Evolutionary conservation across 768 basidiomycete species (phyloP).

Genomic region (Tylopilus subfusipes): DNA sequence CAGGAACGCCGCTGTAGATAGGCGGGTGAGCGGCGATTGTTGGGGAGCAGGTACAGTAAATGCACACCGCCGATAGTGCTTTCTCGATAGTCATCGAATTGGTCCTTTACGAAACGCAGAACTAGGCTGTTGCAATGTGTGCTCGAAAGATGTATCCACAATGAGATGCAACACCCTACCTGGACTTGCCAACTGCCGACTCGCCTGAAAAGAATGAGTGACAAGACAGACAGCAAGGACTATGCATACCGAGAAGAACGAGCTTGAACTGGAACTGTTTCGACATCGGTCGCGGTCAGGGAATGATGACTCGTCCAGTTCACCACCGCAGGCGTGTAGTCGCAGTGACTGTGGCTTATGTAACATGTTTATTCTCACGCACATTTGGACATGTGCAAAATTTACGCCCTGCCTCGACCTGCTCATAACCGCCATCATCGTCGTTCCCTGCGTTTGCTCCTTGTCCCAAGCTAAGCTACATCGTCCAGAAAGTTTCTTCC

Average conservation of each 20-base stretch:
- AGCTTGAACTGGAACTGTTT: slow-evolving; percentile 96
- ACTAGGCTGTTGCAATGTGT: slow-evolving; percentile 62
- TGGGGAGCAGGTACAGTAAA: background rate
- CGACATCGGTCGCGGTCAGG: slow-evolving; percentile 59
- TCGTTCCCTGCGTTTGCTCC: slow-evolving; percentile 23
- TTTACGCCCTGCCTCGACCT: slow-evolving; percentile 23
- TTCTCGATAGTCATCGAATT: slow-evolving; percentile 94
- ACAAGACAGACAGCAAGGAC: background rate
- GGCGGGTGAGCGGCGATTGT: slow-evolving; percentile 15
- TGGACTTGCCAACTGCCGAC: slow-evolving; percentile 96
- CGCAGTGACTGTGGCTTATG: slow-evolving; percentile 20
- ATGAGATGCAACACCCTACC: slow-evolving; percentile 41
- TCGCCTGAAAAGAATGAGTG: slow-evolving; percentile 57
- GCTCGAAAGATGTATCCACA: slow-evolving; percentile 25
- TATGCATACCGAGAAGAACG: slow-evolving; percentile 76
- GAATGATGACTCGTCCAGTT: slow-evolving; percentile 4
- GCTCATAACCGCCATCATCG: slow-evolving; percentile 39
- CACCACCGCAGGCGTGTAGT: slow-evolving; percentile 1
- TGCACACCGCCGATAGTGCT: slow-evolving; percentile 85
- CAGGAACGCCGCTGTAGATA: slow-evolving; percentile 79
- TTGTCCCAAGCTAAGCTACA: slow-evolving; percentile 24
- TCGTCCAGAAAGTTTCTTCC: slow-evolving; percentile 22
- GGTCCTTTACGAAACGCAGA: slow-evolving; percentile 92
- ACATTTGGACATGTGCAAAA: slow-evolving; percentile 28
- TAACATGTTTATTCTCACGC: slow-evolving; percentile 29